Base-by-base conservation (phyloP, 306 rosid species). In the Castanospermum australe region DNA sequence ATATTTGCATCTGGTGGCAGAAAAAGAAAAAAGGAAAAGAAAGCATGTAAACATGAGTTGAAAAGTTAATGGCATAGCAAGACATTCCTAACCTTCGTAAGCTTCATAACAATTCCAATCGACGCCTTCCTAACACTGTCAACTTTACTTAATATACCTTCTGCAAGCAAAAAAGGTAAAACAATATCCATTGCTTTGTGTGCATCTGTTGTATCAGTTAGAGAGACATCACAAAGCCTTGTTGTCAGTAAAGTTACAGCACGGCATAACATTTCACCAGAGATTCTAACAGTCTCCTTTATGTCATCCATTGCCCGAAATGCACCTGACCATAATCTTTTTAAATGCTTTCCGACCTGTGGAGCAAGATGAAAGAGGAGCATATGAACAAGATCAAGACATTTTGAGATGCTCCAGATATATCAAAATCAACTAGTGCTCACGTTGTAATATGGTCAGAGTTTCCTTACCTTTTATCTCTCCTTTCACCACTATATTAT, bases 261-360 rank as follows among this genome's bases (percentile, higher is more conserved):
- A 42, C 98, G 95, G 59, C 99, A 92, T 56, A 95, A 78, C 36
- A 84, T 95, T 79, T 95, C 99, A 25, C 99, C 99, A 82, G 99
- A 82, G 80, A 67, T 91, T 73, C 99, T 91, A 59, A 95, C 97
- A 35, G 98, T 95, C 88, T 95, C 98, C 71, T 95, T 95, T 66
- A 95, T 92, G 84, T 95, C 99, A 71, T 95, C 99, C 99, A 95
- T 95, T 57, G 92, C 90, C 54, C 97, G 95, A 83, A 95, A 95
- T 77, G 97, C 94, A 65, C 82, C 95, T 10, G 89, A 84, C 99
- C 99, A 95, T 80, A 92, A 71, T 75, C 87, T 90, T 69, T 83
- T 85, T 81, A 95, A 79, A 91, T 95, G 89, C 87, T 88, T 92
- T 54, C 71, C 92, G 30, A 92, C 95, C 99, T 95, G 84, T 44